These are phyloP conservation scores for Starmerella geochares DNA, from an alignment of 805 yeast genomes.

Conservation along the genomic window DNA sequence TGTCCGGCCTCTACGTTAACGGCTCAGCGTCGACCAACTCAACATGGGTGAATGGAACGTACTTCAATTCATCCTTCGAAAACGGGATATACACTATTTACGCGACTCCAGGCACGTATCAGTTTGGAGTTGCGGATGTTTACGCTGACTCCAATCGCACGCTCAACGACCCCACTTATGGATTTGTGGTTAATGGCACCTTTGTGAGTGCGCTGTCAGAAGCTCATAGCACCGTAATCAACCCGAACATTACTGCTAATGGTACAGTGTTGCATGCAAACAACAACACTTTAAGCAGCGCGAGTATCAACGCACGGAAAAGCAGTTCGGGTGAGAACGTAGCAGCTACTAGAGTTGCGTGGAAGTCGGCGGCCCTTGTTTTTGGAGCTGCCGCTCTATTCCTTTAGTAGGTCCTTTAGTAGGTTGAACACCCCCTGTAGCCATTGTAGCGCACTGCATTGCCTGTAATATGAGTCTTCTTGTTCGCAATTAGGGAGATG, in stretches of 20 bases:
- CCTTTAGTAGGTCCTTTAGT: no score
- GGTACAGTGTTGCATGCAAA: constrained; percentile 5
- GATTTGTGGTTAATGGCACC: constrained; percentile 10
- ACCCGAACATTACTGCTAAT: constrained; percentile 11
- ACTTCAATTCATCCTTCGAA: neutral
- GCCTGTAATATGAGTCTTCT: no score
- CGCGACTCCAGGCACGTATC: neutral
- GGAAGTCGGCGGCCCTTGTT: no score
- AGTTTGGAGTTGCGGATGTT: neutral
- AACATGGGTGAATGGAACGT: neutral
- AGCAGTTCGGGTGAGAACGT: no score
- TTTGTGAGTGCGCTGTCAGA: neutral
- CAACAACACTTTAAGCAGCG: no score
- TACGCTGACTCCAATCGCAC: neutral
- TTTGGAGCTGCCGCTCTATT: no score
- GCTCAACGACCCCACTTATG: neutral
- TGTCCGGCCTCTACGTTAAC: neutral
- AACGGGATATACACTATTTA: neutral
- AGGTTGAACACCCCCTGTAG: no score
- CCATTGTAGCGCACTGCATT: no score
- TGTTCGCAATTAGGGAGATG: no score
- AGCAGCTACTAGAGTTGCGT: no score
- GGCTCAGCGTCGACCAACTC: neutral
- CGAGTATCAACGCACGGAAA: no score
- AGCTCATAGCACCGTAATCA: neutral